Base-by-base conservation (phyloP, 2,329 filamentous ascomycete genomes). In the Fusarium sp. region DNA sequence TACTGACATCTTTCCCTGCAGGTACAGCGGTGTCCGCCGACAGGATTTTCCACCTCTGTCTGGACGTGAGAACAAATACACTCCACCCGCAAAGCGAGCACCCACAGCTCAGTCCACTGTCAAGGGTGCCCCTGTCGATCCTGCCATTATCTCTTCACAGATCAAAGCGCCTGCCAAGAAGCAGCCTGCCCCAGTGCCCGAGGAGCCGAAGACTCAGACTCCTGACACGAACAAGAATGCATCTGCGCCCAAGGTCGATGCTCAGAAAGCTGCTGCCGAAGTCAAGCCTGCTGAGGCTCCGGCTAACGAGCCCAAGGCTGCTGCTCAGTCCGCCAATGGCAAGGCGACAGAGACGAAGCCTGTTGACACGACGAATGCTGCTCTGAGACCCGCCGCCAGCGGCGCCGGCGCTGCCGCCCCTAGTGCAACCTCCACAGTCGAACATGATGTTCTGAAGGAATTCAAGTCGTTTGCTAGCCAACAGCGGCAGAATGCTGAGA, bases 1-100 rank as follows among this genome's bases (percentile, higher is more conserved):
- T 23, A 60, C 74, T 76, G 61, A 78, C 61, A 62, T 4, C 34
- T 23, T 27, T 55, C 33, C 42, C 54, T 70, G 68, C 68, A 93
- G 91, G 77, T 98, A 98, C 81, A 97, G 94, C 76, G 95, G 95
- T 77, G 96, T 99, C 60, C 90, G 90, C 67, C 90, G 95, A 69
- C 85, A 87, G 69, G 90, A 92, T 60, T 91, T 91, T 73, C 87
- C 90, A 6, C 86, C 91, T n/a, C 83, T 96, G 31, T 77, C 82
- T 51, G 81, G 79, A 44, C 81, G 83, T 16, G 83, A 85, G 70
- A 87, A 87, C 79, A 95, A 93, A 79, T 99, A 99, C 79, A 97
- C 91, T 0, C 95, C 96, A 33, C 96, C 96, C 4, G 95, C 93
- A 16, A 88, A 93, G 78, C 89, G 96, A 73, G 91, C 94, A 8